These are phyloP conservation scores for Phaeosphaeriaceae sp. DNA, from an alignment of 2,329 filamentous ascomycete genomes.

Conservation along the genomic window DNA sequence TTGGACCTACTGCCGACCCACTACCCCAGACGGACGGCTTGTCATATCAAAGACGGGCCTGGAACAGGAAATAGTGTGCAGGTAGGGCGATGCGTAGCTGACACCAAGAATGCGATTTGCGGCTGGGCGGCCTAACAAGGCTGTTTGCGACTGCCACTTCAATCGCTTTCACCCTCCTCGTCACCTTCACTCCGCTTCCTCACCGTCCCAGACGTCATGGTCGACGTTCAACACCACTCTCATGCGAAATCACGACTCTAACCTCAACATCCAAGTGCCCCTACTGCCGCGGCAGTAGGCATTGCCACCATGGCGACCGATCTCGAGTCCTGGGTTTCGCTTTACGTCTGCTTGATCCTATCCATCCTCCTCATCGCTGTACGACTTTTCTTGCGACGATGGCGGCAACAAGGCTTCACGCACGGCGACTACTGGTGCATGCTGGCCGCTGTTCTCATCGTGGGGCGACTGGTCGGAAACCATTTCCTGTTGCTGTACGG, in stretches of 20 bases:
- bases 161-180: neutral
- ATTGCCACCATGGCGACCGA: neutral
- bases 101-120: neutral
- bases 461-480: slow-evolving; percentile 18
- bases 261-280: neutral
- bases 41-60: neutral
- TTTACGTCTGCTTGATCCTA: slow-evolving; percentile 23
- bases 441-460: slow-evolving; percentile 13
- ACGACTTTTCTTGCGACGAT: slow-evolving; percentile 16
- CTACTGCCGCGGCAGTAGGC: neutral
- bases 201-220: neutral
- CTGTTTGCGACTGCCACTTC: neutral
- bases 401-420: slow-evolving; percentile 17
- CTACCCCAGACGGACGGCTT: neutral
- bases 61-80: neutral
- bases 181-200: neutral
- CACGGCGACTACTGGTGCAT: slow-evolving; percentile 27
- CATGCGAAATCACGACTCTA: neutral
- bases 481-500: slow-evolving; percentile 20
- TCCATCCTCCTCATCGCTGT: slow-evolving; percentile 17
- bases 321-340: slow-evolving; percentile 11
- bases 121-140: neutral
- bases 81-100: neutral
- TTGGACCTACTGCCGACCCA: neutral
- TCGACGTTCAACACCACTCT: neutral